A percentile compares a stretch with the other conserved stretches of the same genome.
Conservation (phyloP, 345 rosid genomes). For the Microthlaspi erraticum region DNA sequence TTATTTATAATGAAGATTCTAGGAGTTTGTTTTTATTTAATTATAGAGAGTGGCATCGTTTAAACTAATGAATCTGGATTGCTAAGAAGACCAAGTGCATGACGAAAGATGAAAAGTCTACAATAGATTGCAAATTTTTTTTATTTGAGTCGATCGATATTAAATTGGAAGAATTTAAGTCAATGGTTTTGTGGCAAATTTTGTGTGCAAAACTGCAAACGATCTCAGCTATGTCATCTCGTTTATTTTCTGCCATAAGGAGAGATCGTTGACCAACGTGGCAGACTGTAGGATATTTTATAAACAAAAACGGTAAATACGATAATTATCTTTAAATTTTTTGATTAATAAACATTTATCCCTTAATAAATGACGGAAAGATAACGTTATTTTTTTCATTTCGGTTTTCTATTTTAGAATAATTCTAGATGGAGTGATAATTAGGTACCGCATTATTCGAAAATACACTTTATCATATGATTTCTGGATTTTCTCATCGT, state of each 20-base stretch:
- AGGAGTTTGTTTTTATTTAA: slow-evolving; percentile 2
- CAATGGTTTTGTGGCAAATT: slow-evolving; percentile 30
- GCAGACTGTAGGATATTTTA: neutral
- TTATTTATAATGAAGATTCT: slow-evolving; percentile 20
- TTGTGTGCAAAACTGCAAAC: slow-evolving; percentile 16
- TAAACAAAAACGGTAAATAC: slow-evolving; percentile 1
- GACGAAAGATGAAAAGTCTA: slow-evolving; percentile 11
- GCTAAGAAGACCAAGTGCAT: slow-evolving; percentile 35
- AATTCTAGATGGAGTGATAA: neutral
- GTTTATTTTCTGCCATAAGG: slow-evolving; percentile 19
- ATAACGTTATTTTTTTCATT: neutral
- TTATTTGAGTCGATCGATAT: neutral
- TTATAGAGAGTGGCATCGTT: neutral
- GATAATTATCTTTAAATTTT: neutral
- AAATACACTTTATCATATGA: neutral
- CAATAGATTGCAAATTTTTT: neutral
- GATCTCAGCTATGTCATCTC: slow-evolving; percentile 19
- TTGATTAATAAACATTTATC: neutral
- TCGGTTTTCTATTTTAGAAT: neutral
- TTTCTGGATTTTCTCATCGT: neutral
- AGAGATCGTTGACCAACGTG: slow-evolving; percentile 40
- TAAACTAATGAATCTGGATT: slow-evolving; percentile 29
- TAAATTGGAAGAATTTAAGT: slow-evolving; percentile 26
- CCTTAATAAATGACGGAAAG: neutral
- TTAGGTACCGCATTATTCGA: slow-evolving; percentile 14